These are phyloP conservation scores for Yarrowia bubula DNA, from an alignment of 805 yeast species.

Conservation along the genomic window DNA sequence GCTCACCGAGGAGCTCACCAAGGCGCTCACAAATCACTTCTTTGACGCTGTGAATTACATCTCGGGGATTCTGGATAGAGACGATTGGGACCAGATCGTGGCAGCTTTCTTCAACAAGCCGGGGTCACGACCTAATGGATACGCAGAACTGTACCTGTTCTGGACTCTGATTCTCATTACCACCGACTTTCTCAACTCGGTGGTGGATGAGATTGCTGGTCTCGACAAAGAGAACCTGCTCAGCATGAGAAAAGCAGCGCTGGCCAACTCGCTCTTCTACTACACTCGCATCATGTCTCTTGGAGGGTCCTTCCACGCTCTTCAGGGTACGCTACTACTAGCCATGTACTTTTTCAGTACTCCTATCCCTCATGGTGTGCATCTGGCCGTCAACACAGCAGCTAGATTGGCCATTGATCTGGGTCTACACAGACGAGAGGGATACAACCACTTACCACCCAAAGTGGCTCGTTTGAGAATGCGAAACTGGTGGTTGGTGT, in stretches of 20 bases:
- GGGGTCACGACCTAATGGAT: not conserved
- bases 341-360: conserved; percentile 40
- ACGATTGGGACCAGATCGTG: conserved; percentile 17
- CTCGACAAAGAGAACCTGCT: not conserved
- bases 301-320: conserved; percentile 52
- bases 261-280: conserved; percentile 49
- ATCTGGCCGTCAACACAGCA: conserved; percentile 44
- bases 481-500: conserved; percentile 51
- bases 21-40: not conserved
- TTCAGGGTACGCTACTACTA: conserved; percentile 51
- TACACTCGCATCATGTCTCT: conserved; percentile 51
- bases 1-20: not conserved
- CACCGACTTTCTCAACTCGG: not conserved
- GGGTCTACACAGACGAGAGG: conserved; percentile 53
- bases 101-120: not conserved
- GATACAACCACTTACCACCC: conserved; percentile 41
- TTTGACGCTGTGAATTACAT: conserved; percentile 17
- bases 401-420: conserved; percentile 55
- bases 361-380: conserved; percentile 36
- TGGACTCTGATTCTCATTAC: conserved; percentile 18
- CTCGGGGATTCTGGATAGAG: not conserved
- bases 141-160: conserved; percentile 14
- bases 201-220: not conserved
- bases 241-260: not conserved
- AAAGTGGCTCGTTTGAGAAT: conserved; percentile 44